These are phyloP conservation scores for Millerago galiae DNA, from an alignment of 805 yeast species.

Conservation along the genomic window DNA sequence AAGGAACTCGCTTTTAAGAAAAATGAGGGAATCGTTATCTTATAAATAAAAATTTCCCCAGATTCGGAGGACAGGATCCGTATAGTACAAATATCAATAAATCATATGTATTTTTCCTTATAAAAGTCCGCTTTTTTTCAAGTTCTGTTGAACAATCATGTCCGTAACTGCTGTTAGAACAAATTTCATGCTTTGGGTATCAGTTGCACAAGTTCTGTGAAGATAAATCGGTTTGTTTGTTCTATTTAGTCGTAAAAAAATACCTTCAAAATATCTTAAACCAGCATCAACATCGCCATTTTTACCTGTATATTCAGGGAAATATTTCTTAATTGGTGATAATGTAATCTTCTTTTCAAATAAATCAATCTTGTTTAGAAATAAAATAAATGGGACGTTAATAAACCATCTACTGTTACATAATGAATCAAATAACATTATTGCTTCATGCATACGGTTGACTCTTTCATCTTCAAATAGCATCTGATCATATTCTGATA, in stretches of 20 bases:
- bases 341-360: constrained; percentile 61
- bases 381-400: constrained; percentile 81
- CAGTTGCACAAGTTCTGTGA: constrained; percentile 95
- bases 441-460: constrained; percentile 86
- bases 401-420: constrained; percentile 83
- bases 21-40: too few species aligned
- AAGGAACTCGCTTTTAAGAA: too few species aligned
- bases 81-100: background rate
- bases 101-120: background rate
- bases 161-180: constrained; percentile 92
- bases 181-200: constrained; percentile 79
- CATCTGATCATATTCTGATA: constrained; percentile 88
- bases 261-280: constrained; percentile 59
- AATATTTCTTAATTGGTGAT: constrained; percentile 64
- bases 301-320: constrained; percentile 72
- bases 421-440: constrained; percentile 74
- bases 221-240: constrained; percentile 72
- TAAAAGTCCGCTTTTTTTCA: constrained; percentile 65
- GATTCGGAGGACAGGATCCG: background rate
- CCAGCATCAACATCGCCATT: constrained; percentile 62
- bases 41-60: background rate
- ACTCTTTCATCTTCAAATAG: constrained; percentile 85
- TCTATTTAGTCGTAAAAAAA: constrained; percentile 58
- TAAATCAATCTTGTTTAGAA: constrained; percentile 82
- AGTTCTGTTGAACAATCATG: constrained; percentile 75